Conservation (phyloP, 768 basidiomycete species). For the Boletellus ananiceps region DNA sequence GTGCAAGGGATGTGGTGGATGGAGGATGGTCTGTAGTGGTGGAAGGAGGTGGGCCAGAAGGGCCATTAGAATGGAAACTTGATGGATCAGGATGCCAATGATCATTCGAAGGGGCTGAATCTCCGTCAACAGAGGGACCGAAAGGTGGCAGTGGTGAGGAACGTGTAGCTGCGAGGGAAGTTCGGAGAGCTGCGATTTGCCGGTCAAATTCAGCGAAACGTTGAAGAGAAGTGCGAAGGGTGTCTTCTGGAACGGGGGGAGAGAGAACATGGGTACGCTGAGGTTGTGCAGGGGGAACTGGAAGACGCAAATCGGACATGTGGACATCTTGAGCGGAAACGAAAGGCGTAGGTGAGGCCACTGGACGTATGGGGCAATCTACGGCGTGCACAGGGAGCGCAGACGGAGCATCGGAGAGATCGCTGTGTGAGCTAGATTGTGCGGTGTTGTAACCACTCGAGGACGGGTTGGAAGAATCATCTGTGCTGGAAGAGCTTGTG, state of each 20-base stretch:
- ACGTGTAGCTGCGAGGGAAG: constrained; percentile 30
- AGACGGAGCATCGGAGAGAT: constrained; percentile 21
- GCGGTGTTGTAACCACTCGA: constrained; percentile 36
- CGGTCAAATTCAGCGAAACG: constrained; percentile 53
- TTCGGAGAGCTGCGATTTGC: constrained; percentile 47
- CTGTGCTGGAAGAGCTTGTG: constrained; percentile 43
- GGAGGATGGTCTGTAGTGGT: constrained; percentile 4
- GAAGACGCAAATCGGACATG: constrained; percentile 40
- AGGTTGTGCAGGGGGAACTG: constrained; percentile 16
- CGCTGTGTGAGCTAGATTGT: constrained; percentile 33
- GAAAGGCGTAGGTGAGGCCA: constrained; percentile 34
- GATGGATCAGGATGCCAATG: constrained; percentile 19
- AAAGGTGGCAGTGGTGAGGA: constrained; percentile 26
- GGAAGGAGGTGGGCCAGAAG: constrained; percentile 2
- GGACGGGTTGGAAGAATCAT: constrained; percentile 30
- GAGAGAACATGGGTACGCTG: constrained; percentile 11
- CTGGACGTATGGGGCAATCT: constrained; percentile 19
- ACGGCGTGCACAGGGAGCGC: constrained; percentile 6
- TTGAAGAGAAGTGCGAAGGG: constrained; percentile 42
- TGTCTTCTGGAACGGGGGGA: constrained; percentile 30
- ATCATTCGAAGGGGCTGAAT: constrained; percentile 10
- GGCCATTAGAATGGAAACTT: constrained; percentile 16
- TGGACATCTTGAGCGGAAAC: constrained; percentile 44
- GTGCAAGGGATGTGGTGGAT: constrained; percentile 9
- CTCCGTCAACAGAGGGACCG: constrained; percentile 18